Evolutionary conservation across 164 flowering plant species (phyloP).

Genomic region (Umbellularia californica): DNA sequence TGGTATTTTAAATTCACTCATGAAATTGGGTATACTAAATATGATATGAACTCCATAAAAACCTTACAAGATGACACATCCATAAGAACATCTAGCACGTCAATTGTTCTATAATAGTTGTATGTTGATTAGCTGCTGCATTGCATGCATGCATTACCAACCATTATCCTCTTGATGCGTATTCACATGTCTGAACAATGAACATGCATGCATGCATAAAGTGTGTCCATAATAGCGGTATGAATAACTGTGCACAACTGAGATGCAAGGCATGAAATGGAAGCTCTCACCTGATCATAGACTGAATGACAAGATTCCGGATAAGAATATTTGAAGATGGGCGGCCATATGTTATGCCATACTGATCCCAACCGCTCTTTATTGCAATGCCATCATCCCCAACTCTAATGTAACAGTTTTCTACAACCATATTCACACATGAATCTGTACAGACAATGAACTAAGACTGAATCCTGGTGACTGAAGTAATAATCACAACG

Average conservation of each 20-base stretch:
- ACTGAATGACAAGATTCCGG: slow-evolving; percentile 74
- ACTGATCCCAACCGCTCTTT: slow-evolving; percentile 99
- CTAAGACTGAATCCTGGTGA: not conserved
- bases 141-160: not conserved
- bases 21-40: not conserved
- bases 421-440: slow-evolving; percentile 83
- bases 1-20: not conserved
- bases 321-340: slow-evolving; percentile 81
- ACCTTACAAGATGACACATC: no score
- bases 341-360: slow-evolving; percentile 76
- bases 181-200: not conserved
- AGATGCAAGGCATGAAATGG: not conserved
- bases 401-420: slow-evolving; percentile 91
- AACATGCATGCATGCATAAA: not conserved
- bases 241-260: not conserved
- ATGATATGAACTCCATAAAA: not conserved
- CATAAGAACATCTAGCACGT: no score
- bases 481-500: not conserved
- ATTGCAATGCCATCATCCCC: slow-evolving; percentile 98
- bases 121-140: not conserved
- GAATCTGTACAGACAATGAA: slow-evolving; percentile 59
- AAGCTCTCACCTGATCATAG: slow-evolving; percentile 75
- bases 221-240: not conserved
- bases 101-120: not conserved
- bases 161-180: not conserved